Percentiles rank a stretch among this genome's conserved stretches.
Evolutionary conservation across 2,329 filamentous ascomycete species (phyloP).

Genomic region (Cladorrhinum sp.): DNA sequence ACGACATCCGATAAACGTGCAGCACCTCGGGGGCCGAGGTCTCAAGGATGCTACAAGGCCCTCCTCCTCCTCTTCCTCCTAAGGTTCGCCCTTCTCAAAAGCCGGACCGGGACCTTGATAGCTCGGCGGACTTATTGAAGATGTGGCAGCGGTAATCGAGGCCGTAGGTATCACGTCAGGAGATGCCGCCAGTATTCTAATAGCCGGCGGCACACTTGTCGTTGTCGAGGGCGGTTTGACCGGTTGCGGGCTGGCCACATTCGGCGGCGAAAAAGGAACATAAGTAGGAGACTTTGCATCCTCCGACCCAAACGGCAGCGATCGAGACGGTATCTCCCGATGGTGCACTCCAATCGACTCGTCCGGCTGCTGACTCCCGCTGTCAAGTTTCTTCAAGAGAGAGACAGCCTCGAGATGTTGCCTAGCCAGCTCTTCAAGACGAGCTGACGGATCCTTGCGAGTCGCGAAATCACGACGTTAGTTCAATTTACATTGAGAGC

Average conservation of each 20-base stretch:
- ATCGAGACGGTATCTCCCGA: conserved; percentile 45
- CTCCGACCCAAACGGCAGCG: conserved; percentile 54
- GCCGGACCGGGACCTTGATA: conserved; percentile 48
- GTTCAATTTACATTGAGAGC: conserved; percentile 45
- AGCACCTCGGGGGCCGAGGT: no score
- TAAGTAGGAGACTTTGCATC: conserved; percentile 44
- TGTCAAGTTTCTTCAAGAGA: conserved; percentile 52
- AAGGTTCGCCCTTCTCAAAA: conserved; percentile 51
- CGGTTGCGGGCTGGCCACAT: conserved; percentile 38
- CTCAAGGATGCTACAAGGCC: no score
- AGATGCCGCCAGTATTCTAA: conserved; percentile 26
- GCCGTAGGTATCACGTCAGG: conserved; percentile 17
- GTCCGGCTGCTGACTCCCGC: conserved; percentile 25
- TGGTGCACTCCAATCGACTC: conserved; percentile 18
- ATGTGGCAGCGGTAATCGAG: conserved; percentile 6
- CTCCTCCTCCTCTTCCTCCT: background rate
- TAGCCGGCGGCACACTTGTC: conserved; percentile 28
- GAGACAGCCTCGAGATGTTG: conserved; percentile 63
- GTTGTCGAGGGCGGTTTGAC: conserved; percentile 29
- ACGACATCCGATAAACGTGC: no score
- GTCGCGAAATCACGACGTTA: conserved; percentile 45
- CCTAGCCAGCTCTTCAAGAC: conserved; percentile 66
- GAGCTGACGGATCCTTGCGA: conserved; percentile 64
- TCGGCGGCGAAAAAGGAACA: conserved; percentile 38
- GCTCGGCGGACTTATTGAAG: conserved; percentile 37